Evolutionary conservation across 2,329 filamentous ascomycete genomes (phyloP), one percentile per base, ranked within the genome.

Genomic region (Xylaria sp.): DNA sequence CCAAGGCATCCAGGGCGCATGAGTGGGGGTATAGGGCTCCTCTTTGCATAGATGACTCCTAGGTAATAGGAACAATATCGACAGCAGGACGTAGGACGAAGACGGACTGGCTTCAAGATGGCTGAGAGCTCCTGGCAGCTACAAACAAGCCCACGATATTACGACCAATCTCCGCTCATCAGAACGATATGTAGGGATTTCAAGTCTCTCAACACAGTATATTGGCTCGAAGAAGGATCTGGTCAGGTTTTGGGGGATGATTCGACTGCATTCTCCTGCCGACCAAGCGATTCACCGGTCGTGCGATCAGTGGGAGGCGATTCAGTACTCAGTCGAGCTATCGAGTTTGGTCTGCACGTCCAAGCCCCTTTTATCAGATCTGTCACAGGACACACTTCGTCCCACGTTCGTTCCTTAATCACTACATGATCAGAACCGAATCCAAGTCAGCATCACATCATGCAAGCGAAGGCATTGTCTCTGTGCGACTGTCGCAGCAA

Each of bases 161-260:
- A 63, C 57, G 16, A 62, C 54, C 23, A 34, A 58, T 62, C 62
- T 64, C 62, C 57, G 47, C 62, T 64, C 51, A 47, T 44, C 37
- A 30, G 47, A 54, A 39, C 9, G 30, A 39, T 19, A 9, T 42
- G 35, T 39, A 39, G 34, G 35, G 48, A 51, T 51, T 35, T 30
- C 19, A n/a, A 30, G 35, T 53, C 52, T 53, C 35, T 3, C 16
- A 9, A 39, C 34, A 9, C 3, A 37, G 23, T 34, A 35, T 35
- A n/a, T 51, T 35, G 10, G 9, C 18, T 18, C 52, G 52, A 30
- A 42, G 16, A 30, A 42, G 16, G 50, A 10, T n/a, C n/a, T 52
- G 13, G 18, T 23, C 34, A 37, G 23, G 23, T n/a, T 4, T 30
- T 18, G 8, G 34, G 34, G 35, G 8, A 9, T 23, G 23, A 6